A percentile compares a stretch with the other conserved stretches of the same genome.
Evolutionary conservation across 371 early-diverging fungal species (phyloP).

Genomic region (Mucor velutinosus): DNA sequence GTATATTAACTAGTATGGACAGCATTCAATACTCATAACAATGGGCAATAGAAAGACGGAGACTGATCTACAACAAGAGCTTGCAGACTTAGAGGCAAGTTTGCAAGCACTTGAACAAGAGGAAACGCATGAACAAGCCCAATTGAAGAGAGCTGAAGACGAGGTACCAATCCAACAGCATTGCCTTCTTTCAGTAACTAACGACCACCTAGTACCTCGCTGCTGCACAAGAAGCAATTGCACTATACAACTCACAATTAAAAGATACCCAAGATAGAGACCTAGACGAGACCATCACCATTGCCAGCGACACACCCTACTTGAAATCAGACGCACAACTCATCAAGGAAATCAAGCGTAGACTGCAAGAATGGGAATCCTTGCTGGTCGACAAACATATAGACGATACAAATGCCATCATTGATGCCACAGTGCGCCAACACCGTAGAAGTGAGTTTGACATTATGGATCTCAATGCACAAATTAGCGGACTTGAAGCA

Average conservation of each 20-base stretch:
- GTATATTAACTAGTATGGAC: neutral
- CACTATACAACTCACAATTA: neutral
- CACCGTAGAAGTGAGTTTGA: slow-evolving; percentile 17
- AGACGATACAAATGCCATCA: neutral
- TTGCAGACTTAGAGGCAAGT: neutral
- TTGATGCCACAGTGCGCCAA: neutral
- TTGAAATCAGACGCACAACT: neutral
- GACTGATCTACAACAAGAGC: neutral
- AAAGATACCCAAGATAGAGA: neutral
- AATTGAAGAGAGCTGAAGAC: neutral
- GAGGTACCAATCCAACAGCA: neutral
- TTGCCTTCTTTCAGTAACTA: neutral
- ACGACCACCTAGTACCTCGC: neutral
- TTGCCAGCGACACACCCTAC: neutral
- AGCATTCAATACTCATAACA: neutral
- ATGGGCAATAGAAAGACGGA: neutral
- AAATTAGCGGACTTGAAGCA: slow-evolving; percentile 20
- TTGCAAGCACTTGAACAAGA: slow-evolving; percentile 2
- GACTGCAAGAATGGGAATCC: neutral
- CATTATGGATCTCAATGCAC: slow-evolving; percentile 14
- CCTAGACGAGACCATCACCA: neutral
- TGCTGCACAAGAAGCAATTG: neutral
- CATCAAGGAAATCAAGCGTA: neutral
- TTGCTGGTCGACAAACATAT: neutral
- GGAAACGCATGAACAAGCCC: neutral